Evolutionary conservation across 1,284 basidiomycete genomes (phyloP).

Genomic region (Melampsora larici-populina): DNA sequence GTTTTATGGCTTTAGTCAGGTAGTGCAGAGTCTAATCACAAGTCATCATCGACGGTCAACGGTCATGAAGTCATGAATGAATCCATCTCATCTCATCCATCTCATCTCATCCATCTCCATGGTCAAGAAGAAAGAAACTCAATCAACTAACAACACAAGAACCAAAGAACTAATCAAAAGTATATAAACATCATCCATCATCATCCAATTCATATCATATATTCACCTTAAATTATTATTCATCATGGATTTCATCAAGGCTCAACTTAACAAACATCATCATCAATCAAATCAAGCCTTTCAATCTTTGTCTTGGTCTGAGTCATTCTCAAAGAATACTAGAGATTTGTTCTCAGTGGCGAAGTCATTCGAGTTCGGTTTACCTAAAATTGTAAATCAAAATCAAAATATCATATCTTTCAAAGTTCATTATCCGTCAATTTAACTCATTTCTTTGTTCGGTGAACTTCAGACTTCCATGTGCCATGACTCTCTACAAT

Average conservation of each 20-base stretch:
- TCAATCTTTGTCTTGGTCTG: conserved; percentile 21
- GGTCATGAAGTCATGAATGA: too few relatives aligned
- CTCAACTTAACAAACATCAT: conserved; percentile 4
- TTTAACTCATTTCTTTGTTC: background rate
- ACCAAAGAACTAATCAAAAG: too few relatives aligned
- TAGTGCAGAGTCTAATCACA: too few relatives aligned
- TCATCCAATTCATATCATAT: too few relatives aligned
- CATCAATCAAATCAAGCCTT: background rate
- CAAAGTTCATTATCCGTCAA: background rate
- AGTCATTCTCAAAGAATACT: background rate
- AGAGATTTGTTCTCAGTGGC: conserved; percentile 12
- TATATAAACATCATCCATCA: too few relatives aligned
- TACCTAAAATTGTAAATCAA: conserved; percentile 11
- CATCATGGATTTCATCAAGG: conserved; percentile 14
- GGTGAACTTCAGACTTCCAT: conserved; percentile 21
- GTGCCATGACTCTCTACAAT: conserved; percentile 63
- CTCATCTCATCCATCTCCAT: too few relatives aligned
- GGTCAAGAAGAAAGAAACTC: too few relatives aligned
- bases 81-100: too few relatives aligned
- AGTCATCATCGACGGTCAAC: too few relatives aligned
- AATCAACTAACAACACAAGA: too few relatives aligned
- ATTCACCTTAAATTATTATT: background rate
- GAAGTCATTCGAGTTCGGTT: conserved; percentile 30
- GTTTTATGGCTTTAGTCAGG: too few relatives aligned
- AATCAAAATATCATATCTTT: background rate